These are phyloP conservation scores for Backusella parvicylindrica DNA, from an alignment of 192 early-diverging fungal genomes.

Conservation along the genomic window DNA sequence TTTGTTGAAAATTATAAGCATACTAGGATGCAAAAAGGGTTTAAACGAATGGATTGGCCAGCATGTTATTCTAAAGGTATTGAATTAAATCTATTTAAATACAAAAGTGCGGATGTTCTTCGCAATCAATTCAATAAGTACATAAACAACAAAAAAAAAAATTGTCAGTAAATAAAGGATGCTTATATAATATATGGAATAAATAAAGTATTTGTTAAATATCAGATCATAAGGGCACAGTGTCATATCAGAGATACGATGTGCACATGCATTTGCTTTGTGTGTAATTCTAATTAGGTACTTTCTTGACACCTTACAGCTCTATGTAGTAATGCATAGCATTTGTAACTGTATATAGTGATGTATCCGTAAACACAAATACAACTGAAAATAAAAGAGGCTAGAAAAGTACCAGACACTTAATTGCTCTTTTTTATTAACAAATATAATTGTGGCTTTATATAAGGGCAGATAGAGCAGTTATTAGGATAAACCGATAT, in stretches of 20 bases:
- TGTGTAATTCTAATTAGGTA: not conserved
- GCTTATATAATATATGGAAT: not conserved
- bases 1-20: not conserved
- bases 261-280: not conserved
- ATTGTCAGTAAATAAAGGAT: not conserved
- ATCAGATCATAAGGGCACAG: not conserved
- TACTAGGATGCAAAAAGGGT: conserved; percentile 13
- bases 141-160: not conserved
- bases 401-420: too few species aligned
- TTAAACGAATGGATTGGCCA: not conserved
- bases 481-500: too few species aligned
- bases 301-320: not conserved
- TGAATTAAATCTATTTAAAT: not conserved
- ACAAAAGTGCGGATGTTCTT: not conserved
- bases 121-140: not conserved
- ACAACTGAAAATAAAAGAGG: not conserved
- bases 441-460: too few species aligned
- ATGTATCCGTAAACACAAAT: not conserved
- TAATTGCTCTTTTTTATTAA: too few species aligned
- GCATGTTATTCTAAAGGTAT: not conserved
- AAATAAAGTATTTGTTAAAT: not conserved
- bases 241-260: not conserved
- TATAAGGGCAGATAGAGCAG: too few species aligned
- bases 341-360: not conserved
- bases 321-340: not conserved